These are phyloP conservation scores for Solanum hybrid DNA, from an alignment of 305 asterid species.

Conservation along the genomic window DNA sequence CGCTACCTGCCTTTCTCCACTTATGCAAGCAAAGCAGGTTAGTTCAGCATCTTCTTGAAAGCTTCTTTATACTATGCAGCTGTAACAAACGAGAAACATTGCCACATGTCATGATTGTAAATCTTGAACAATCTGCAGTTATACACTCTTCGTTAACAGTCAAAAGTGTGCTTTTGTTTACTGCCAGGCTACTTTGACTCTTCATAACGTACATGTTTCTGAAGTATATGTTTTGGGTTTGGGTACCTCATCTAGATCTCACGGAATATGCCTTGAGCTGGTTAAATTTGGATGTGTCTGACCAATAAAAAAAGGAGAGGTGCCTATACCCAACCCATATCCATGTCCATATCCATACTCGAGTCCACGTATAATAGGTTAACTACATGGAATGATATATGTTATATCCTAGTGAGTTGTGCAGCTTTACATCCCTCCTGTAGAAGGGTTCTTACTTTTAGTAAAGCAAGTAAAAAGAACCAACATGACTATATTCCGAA, in stretches of 20 bases:
- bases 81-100: neutral
- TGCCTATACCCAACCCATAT: neutral
- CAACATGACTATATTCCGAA: neutral
- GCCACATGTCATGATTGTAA: neutral
- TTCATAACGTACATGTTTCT: neutral
- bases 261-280: neutral
- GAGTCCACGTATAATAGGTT: neutral
- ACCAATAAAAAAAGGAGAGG: neutral
- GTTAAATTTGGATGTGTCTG: neutral
- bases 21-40: constrained; percentile 96
- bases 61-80: neutral
- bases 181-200: neutral
- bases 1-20: constrained; percentile 86
- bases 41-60: neutral
- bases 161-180: neutral
- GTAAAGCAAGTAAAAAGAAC: neutral
- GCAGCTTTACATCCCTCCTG: neutral
- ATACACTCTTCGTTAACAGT: neutral
- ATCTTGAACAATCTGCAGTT: neutral
- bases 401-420: neutral
- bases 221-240: neutral
- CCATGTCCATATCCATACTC: neutral
- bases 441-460: neutral
- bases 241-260: neutral
- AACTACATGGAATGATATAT: neutral